phyloP scores from a whole-genome alignment of 257 asterid genomes.

The Prunella vulgaris region DNA sequence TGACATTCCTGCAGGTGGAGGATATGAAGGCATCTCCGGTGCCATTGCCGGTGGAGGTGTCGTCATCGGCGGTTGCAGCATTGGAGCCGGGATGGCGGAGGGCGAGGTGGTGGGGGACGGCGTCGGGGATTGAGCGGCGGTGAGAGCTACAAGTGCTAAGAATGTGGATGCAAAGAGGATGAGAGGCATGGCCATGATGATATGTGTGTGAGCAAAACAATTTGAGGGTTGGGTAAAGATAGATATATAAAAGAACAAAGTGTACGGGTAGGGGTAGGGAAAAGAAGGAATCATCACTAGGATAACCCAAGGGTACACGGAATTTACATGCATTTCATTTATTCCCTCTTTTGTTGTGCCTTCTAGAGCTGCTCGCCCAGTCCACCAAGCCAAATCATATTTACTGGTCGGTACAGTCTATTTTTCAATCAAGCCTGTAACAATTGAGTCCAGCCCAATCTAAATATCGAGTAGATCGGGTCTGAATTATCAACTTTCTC shows the following conservation, averaged over 20 bases:
- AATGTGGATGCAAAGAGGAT: conserved; percentile 24
- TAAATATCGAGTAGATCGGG: too few species aligned
- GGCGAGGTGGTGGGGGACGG: conserved; percentile 19
- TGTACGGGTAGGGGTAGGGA: neutral
- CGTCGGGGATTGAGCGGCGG: conserved; percentile 33
- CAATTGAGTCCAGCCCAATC: too few species aligned
- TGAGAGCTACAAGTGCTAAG: conserved; percentile 25
- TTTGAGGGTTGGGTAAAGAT: conserved; percentile 1
- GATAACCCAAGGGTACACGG: conserved; percentile 7
- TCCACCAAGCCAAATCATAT: too few species aligned
- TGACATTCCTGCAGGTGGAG: neutral
- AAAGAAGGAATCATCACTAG: neutral
- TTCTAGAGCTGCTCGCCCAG: too few species aligned
- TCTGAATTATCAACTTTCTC: too few species aligned
- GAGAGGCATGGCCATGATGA: conserved; percentile 24
- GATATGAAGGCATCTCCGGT: neutral
- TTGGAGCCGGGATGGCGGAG: neutral
- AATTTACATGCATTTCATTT: conserved; percentile 1
- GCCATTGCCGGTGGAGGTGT: neutral
- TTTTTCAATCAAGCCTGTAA: too few species aligned
- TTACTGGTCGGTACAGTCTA: too few species aligned
- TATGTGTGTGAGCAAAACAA: neutral
- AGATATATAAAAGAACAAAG: neutral
- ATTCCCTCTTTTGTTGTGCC: too few species aligned
- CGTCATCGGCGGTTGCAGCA: neutral